Percentiles rank a stretch among this genome's conserved stretches.
Evolutionary conservation across 2,329 filamentous ascomycete genomes (phyloP).

Genomic region (Colletotrichum sp.): DNA sequence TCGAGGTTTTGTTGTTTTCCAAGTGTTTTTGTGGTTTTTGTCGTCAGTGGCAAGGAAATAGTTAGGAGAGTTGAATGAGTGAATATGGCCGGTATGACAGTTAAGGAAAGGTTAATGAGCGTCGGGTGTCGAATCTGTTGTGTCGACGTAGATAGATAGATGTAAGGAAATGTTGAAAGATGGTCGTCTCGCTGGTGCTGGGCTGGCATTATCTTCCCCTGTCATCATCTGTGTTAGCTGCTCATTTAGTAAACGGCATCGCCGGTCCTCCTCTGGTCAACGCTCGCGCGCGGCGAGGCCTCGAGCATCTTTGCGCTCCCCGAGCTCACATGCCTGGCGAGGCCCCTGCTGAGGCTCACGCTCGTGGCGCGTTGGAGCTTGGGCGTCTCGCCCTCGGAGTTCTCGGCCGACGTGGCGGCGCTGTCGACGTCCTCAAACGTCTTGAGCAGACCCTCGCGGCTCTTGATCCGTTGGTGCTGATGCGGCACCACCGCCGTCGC

Average conservation of each 20-base stretch:
- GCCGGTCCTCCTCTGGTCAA: conserved; percentile 37
- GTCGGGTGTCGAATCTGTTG: neutral
- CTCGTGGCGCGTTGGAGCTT: conserved; percentile 70
- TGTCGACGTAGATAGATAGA: neutral
- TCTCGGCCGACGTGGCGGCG: conserved; percentile 26
- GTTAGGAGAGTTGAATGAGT: conserved; percentile 27
- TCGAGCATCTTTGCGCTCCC: conserved; percentile 79
- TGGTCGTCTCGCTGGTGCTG: conserved; percentile 8
- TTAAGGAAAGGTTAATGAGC: conserved; percentile 1
- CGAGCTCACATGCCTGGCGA: conserved; percentile 75
- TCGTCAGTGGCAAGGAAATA: conserved; percentile 32
- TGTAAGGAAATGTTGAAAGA: conserved; percentile 14
- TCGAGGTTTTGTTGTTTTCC: neutral
- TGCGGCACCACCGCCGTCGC: conserved; percentile 20
- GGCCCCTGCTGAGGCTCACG: conserved; percentile 68
- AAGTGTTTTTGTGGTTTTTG: conserved; percentile 19
- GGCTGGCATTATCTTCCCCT: conserved; percentile 6
- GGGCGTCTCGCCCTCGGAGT: conserved; percentile 36
- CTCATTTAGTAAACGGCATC: conserved; percentile 1
- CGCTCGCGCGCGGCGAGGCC: conserved; percentile 60
- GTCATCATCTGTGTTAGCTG: neutral
- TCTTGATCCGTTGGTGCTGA: conserved; percentile 46
- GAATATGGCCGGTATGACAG: conserved; percentile 32
- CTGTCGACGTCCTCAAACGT: conserved; percentile 37
- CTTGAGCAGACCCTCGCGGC: conserved; percentile 56